Percentiles rank a stretch among this genome's conserved stretches.
Evolutionary conservation across 2,329 filamentous ascomycete species (phyloP).

Genomic region (Nannizziopsis barbatae): DNA sequence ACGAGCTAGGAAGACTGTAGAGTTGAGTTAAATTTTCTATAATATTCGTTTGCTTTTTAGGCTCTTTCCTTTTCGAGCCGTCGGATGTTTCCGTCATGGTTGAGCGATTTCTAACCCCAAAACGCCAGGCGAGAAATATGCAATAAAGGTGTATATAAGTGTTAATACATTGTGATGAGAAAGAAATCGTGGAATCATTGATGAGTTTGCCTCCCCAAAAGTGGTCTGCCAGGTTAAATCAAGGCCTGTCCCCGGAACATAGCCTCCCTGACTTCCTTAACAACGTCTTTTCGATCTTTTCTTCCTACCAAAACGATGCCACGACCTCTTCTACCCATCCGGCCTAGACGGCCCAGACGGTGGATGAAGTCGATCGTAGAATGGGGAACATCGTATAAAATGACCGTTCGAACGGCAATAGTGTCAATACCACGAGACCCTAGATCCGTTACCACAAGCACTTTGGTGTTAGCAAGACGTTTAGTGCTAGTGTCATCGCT

Average conservation of each 20-base stretch:
- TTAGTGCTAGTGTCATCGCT: background rate
- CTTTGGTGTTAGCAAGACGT: constrained; percentile 56
- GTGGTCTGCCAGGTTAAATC: constrained; percentile 40
- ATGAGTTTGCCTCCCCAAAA: no score
- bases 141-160: no score
- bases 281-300: constrained; percentile 78
- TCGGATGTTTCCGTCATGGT: no score
- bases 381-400: constrained; percentile 95
- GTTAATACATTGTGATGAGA: no score
- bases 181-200: no score
- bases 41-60: no score
- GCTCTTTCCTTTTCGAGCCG: no score
- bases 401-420: constrained; percentile 75
- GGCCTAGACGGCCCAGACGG: constrained; percentile 76
- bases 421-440: constrained; percentile 92
- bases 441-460: constrained; percentile 87
- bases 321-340: constrained; percentile 82
- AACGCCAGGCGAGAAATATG: no score
- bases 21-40: no score
- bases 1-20: no score
- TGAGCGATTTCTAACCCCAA: no score
- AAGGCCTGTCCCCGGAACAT: constrained; percentile 74
- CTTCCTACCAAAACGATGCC: constrained; percentile 86
- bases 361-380: constrained; percentile 98
- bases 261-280: constrained; percentile 80